These are phyloP conservation scores for Acer saccharum DNA, from an alignment of 345 rosid genomes.

Conservation along the genomic window DNA sequence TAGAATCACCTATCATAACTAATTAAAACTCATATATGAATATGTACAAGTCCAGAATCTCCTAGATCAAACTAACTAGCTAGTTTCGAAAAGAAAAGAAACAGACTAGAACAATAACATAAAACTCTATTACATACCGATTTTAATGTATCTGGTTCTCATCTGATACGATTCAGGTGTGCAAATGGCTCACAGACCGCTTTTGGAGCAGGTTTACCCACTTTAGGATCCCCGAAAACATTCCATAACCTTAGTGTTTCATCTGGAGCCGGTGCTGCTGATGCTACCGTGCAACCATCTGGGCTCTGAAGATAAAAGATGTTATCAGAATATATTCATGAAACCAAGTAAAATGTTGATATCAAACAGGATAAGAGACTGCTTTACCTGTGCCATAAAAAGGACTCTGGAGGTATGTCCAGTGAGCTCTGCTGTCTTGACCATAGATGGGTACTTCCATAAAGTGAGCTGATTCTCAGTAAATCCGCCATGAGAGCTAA, in stretches of 20 bases:
- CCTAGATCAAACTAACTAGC: too few relatives aligned
- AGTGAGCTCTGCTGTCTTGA: constrained; percentile 46
- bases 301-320: constrained; percentile 37
- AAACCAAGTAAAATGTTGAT: too few relatives aligned
- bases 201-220: constrained; percentile 32
- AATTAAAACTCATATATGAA: too few relatives aligned
- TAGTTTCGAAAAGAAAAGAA: too few relatives aligned
- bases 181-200: constrained; percentile 41
- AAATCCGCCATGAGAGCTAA: constrained; percentile 52
- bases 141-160: background rate
- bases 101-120: too few relatives aligned
- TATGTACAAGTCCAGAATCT: too few relatives aligned
- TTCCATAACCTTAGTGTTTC: constrained; percentile 68
- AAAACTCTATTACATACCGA: too few relatives aligned
- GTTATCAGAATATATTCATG: background rate
- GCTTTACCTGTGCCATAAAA: constrained; percentile 19
- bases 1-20: too few relatives aligned
- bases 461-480: constrained; percentile 49
- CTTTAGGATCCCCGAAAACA: constrained; percentile 61
- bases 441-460: constrained; percentile 60
- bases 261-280: constrained; percentile 71
- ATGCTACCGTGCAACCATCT: constrained; percentile 66
- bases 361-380: too few relatives aligned
- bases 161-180: constrained; percentile 44
- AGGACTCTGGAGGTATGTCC: too few relatives aligned